These are phyloP conservation scores for Cyclotella sp. DNA, from an alignment of 108 stramenopile genomes.

Conservation along the genomic window DNA sequence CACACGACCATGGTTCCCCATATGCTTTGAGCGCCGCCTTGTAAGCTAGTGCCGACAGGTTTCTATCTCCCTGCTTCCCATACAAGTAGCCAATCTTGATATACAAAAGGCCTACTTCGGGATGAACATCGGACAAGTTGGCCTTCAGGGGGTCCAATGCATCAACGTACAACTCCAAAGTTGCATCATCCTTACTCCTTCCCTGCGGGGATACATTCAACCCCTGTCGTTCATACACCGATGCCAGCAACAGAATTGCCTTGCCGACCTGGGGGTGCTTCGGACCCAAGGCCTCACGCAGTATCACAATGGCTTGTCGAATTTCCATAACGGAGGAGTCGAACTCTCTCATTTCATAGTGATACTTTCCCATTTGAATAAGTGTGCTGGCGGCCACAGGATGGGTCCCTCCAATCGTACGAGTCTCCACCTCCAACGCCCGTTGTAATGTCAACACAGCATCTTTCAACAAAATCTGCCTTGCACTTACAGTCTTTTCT, in stretches of 20 bases:
- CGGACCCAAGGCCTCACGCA: constrained; percentile 31
- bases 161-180: constrained; percentile 48
- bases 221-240: constrained; percentile 46
- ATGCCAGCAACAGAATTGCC: constrained; percentile 35
- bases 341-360: constrained; percentile 49
- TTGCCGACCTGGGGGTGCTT: constrained; percentile 50
- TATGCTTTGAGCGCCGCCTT: constrained; percentile 45
- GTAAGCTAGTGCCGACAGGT: constrained; percentile 33
- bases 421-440: constrained; percentile 33
- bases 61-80: constrained; percentile 36
- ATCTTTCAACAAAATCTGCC: constrained; percentile 36
- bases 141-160: constrained; percentile 47
- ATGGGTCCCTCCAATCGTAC: constrained; percentile 36
- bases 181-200: constrained; percentile 30
- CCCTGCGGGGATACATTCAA: constrained; percentile 34
- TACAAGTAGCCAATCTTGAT: constrained; percentile 48
- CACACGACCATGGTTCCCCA: constrained; percentile 35
- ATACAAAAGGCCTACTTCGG: constrained; percentile 42
- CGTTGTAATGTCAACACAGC: constrained; percentile 28
- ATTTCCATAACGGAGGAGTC: constrained; percentile 45
- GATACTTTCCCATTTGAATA: constrained; percentile 46
- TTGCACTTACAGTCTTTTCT: constrained; percentile 1
- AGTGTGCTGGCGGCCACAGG: constrained; percentile 40
- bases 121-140: constrained; percentile 32
- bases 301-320: constrained; percentile 29